Evolutionary conservation across 371 early-diverging fungal species (phyloP), one percentile per base, ranked within the genome.

Genomic region (Syncephalastrum contaminatum): DNA sequence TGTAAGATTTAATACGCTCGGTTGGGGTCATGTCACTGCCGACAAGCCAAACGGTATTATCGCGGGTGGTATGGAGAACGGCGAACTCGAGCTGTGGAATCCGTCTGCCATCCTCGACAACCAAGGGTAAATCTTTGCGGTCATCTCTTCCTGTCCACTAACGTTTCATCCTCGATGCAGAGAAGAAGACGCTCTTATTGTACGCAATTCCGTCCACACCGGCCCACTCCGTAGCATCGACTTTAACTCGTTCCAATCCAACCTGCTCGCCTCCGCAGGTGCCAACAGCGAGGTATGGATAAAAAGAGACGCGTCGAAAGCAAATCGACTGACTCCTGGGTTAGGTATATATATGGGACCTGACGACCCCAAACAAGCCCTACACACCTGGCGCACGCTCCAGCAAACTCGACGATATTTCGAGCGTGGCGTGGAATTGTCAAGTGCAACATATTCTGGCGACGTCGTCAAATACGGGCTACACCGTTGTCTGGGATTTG

Each of bases 1-100:
- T 20, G 30, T 49, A 78, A 30, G 79, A 69, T 78, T 78, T 56
- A 92, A 96, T 67, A 91, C 95, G 5, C 72, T 97, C 45, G 92
- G 88, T 16, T 98, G 97, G 97, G 83, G 87, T 48, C 62, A 63
- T 63, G 68, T 72, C 54, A 66, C 80, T 19, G 61, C 76, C 18
- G 82, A 78, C 20, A 74, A 80, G 20, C 76, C 86, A 12, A 78
- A 85, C 51, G 97, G 98, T 57, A 74, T 95, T 12, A 75, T 98
- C 58, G 99, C 93, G 5, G 95, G 96, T 59, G 99, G 97, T 50
- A 84, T 95, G 84, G 97, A 97, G 69, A 94, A 89, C 72, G 96
- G 97, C 43, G 91, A 93, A 58, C 74, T 98, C 40, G 81, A 84
- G 47, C 73, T 97, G 30, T 97, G 94, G 94, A 84, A 95, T 73